Conservation (phyloP, 78 protist genomes). For the Chrysochromulina parva region DNA sequence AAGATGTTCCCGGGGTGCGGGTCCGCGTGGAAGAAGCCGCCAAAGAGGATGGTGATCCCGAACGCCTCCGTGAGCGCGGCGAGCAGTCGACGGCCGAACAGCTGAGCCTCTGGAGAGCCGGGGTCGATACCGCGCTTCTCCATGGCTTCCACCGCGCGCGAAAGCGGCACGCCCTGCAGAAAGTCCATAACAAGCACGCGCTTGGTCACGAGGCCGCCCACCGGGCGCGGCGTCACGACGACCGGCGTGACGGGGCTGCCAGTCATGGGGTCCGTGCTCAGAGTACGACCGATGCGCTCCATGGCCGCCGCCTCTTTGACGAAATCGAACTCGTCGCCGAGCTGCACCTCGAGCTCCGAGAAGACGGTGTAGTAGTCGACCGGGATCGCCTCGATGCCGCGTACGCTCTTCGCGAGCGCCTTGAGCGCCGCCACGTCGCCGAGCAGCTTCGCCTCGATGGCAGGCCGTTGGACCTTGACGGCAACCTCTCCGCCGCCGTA, state of each 20-base stretch:
- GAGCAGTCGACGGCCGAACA: background rate
- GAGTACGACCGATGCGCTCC: background rate
- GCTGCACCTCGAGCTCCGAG: constrained; percentile 39
- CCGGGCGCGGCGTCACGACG: constrained; percentile 37
- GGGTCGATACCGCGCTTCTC: background rate
- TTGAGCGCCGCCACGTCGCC: constrained; percentile 42
- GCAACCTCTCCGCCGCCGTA: constrained; percentile 39
- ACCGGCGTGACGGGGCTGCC: background rate
- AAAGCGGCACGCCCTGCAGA: constrained; percentile 43
- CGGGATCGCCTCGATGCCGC: background rate
- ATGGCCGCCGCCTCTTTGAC: constrained; percentile 43
- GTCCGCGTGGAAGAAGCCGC: constrained; percentile 63
- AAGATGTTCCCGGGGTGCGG: constrained; percentile 66
- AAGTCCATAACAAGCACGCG: constrained; percentile 58
- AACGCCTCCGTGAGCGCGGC: constrained; percentile 41
- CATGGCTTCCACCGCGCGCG: constrained; percentile 15
- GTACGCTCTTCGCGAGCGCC: constrained; percentile 17
- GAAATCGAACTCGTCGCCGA: constrained; percentile 63
- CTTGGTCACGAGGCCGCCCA: constrained; percentile 20
- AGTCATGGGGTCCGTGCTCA: background rate
- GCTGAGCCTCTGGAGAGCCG: background rate
- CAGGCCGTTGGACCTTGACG: constrained; percentile 55
- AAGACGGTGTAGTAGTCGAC: constrained; percentile 26
- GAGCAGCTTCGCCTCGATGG: constrained; percentile 35
- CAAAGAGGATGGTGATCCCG: constrained; percentile 29